Percentiles rank a stretch among this genome's conserved stretches.
Evolutionary conservation across 2,329 filamentous ascomycete genomes (phyloP).

Genomic region (Endoconidiophora laricicola): DNA sequence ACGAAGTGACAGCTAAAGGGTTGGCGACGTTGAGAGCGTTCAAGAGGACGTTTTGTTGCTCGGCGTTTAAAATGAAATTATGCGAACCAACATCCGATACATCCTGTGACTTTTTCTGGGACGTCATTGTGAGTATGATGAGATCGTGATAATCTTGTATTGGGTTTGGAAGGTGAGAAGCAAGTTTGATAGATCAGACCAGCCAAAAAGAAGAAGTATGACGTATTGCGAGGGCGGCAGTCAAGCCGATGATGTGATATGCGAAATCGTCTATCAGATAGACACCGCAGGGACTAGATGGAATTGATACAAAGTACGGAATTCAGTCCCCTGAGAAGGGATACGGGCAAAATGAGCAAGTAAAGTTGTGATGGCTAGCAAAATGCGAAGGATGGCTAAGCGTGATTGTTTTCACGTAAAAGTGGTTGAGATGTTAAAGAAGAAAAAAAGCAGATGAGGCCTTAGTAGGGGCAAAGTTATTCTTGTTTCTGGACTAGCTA

Average conservation of each 20-base stretch:
- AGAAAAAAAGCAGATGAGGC: slow-evolving; percentile 2
- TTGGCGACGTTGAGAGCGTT: slow-evolving; percentile 50
- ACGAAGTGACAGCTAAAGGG: slow-evolving; percentile 20
- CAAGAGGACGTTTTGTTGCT: slow-evolving; percentile 61
- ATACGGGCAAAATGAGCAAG: too few species aligned
- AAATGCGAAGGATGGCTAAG: not conserved
- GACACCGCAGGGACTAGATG: too few species aligned
- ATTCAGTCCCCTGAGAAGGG: too few species aligned
- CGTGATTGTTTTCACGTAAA: not conserved
- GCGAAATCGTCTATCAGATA: too few species aligned
- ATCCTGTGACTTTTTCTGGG: slow-evolving; percentile 27
- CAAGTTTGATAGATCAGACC: not conserved
- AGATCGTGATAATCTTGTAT: slow-evolving; percentile 1
- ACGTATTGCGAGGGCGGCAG: too few species aligned
- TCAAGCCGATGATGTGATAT: too few species aligned
- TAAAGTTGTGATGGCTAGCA: too few species aligned
- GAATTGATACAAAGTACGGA: too few species aligned
- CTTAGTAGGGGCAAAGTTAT: not conserved
- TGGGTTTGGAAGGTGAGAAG: not conserved
- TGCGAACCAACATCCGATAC: slow-evolving; percentile 18
- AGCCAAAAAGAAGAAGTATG: too few species aligned
- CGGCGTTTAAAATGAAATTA: slow-evolving; percentile 54
- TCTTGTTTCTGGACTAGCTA: slow-evolving; percentile 1
- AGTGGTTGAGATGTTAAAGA: slow-evolving; percentile 1
- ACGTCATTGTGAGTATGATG: slow-evolving; percentile 27